phyloP scores from a whole-genome alignment of 306 rosid genomes.

The Rosa lucieae region DNA sequence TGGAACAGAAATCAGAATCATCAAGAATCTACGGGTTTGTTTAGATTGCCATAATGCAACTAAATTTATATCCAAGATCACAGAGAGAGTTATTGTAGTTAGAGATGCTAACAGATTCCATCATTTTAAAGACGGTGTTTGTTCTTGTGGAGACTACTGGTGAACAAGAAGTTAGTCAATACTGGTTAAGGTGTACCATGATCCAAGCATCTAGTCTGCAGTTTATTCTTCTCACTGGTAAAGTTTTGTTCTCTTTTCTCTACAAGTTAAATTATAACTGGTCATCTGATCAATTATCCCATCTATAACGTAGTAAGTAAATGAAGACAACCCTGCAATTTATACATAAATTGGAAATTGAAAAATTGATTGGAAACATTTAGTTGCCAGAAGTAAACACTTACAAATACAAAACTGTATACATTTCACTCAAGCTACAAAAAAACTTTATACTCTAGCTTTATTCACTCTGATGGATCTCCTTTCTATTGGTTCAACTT shows the following conservation, averaged over 20 bases:
- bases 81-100: conserved; percentile 79
- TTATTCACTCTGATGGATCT: conserved; percentile 47
- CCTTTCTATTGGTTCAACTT: conserved; percentile 35
- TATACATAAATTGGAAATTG: conserved; percentile 25
- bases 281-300: neutral
- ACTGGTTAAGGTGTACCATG: conserved; percentile 24
- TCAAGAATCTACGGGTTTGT: conserved; percentile 95
- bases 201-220: conserved; percentile 23
- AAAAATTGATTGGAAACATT: conserved; percentile 20
- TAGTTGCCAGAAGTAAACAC: conserved; percentile 37
- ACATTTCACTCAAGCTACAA: conserved; percentile 49
- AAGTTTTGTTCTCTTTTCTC: neutral
- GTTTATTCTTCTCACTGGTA: conserved; percentile 23
- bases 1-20: conserved; percentile 81
- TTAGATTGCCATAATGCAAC: conserved; percentile 91
- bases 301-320: neutral
- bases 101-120: conserved; percentile 98
- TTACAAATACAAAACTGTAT: conserved; percentile 56
- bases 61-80: conserved; percentile 83
- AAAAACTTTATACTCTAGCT: conserved; percentile 49
- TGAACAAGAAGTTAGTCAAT: conserved; percentile 40
- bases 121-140: conserved; percentile 78
- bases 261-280: neutral
- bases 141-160: conserved; percentile 96
- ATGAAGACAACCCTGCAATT: neutral